Base-by-base conservation (phyloP, 495 filamentous ascomycete species). In the Xanthoparmelia taractica region DNA sequence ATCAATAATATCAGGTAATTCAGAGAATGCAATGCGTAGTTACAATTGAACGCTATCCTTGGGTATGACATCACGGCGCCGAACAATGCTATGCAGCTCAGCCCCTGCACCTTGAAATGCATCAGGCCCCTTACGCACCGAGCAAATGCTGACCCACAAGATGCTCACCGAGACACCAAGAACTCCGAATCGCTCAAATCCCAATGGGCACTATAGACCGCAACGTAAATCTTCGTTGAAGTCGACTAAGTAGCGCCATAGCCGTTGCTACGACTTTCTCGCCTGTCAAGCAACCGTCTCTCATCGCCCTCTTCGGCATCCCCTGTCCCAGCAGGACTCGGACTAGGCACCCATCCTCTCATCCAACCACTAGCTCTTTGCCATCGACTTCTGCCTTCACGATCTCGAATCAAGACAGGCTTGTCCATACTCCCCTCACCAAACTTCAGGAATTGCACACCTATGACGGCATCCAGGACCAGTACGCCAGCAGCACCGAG, bases 401-500 rank as follows among this genome's bases (percentile, higher is more conserved):
- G 66, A 25, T 79, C 77, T 25, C 66, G 65, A 20, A 70, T 69
- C 43, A 63, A 66, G 10, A 74, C 69, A n/a, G 73, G 66, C 33
- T 75, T 72, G 64, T 76, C 72, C 56, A 67, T 69, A 20, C 71
- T 73, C 4, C 66, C 68, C 23, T 80, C 75, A 0, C 84, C 84
- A 68, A 82, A 88, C 68, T 79, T 73, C 59, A 83, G 72, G 68
- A 87, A 90, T 65, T 90, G 87, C 57, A 86, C 69, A 0, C 84
- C 86, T 67, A 90, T 81, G 25, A 77, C 80, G 0, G 81, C 85
- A 74, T 90, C 87, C 64, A 89, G 70, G 12, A 75, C 77, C 17
- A 90, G 73, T 31, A 90, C 87, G 12, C 87, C 87, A 27, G 85
- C 85, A 4, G 87, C 86, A 15, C 87, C 87, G 2, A 90, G 76